A percentile compares a stretch with the other conserved stretches of the same genome.
Conservation (phyloP, 768 basidiomycete genomes). For the Austroboletus eburneus region DNA sequence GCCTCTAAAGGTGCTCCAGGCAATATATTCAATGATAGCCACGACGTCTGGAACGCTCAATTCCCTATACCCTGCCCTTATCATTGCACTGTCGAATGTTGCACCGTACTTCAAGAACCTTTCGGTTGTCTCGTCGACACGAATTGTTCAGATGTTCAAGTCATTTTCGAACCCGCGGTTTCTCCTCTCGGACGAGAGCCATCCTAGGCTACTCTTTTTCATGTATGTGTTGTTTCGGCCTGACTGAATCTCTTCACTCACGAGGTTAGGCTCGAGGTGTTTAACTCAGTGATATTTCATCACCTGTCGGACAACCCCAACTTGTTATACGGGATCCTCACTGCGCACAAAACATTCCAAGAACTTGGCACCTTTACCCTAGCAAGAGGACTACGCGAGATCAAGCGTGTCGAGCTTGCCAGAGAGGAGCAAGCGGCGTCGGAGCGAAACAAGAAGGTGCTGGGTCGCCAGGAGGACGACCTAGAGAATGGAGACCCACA, state of each 20-base stretch:
- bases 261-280: constrained; percentile 71
- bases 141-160: constrained; percentile 83
- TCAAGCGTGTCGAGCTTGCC: constrained; percentile 66
- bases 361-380: constrained; percentile 91
- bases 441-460: constrained; percentile 23
- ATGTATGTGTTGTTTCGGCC: constrained; percentile 47
- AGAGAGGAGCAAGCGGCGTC: constrained; percentile 60
- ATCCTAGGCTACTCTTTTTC: constrained; percentile 89
- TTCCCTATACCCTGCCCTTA: constrained; percentile 86
- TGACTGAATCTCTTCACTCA: neutral
- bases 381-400: constrained; percentile 77
- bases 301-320: constrained; percentile 84
- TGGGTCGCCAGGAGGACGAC: constrained; percentile 16
- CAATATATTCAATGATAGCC: constrained; percentile 85
- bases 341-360: constrained; percentile 82
- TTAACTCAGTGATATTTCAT: constrained; percentile 80
- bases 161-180: constrained; percentile 91
- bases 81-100: constrained; percentile 84
- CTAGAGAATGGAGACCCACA: constrained; percentile 25
- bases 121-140: constrained; percentile 74
- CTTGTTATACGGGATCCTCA: constrained; percentile 79
- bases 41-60: constrained; percentile 79
- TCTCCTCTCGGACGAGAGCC: constrained; percentile 89
- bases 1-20: constrained; percentile 39
- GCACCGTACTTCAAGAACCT: constrained; percentile 85